Base-by-base conservation (phyloP, 129 eudicot species). In the Arctium lappa region DNA sequence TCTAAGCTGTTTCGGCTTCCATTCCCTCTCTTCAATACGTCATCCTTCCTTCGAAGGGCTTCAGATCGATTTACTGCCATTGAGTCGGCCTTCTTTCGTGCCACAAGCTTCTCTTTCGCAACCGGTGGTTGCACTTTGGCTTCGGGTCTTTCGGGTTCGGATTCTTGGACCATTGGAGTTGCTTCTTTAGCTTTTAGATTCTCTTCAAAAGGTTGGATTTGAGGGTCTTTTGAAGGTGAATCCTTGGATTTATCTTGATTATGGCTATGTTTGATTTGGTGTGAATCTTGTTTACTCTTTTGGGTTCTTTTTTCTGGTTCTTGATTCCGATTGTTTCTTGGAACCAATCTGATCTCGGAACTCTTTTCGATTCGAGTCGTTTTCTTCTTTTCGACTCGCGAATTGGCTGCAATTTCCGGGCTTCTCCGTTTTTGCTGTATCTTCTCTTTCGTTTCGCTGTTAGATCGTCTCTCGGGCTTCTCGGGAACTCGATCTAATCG, bases 21-120 rank as follows among this genome's bases (percentile, higher is more conserved):
- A 4, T 82, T 77, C 72, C 86, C 82, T 48, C 76, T 87, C 38
- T 79, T 85, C 72, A 84, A 36, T 18, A 73, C 90, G 76, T 81
- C 89, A 12, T 92, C 91, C 39, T 88, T 84, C 73, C 87, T 87
- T 56, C 60, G 83, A 82, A 75, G 85, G 74, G 79, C 50, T 63
- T 86, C 87, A 3, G 13, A 79, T 50, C 79, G 82, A 33, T 27
- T 44, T 31, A 50, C 73, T 7, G 78, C 85, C 34, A 66, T 53
- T 12, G 77, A 60, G 82, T 81, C 77, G 22, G 60, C 89, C 81
- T 75, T 89, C 72, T 80, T 85, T 73, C 77, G 79, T 16, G 68
- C 69, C 66, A 75, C 56, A 1, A 80, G 42, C 82, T 77, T 87
- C 81, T 79, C 84, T 42, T 84, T 84, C 60, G 1, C 66, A 27